Base-by-base conservation (phyloP, 2,329 filamentous ascomycete species). In the Pseudogymnoascus sp. region DNA sequence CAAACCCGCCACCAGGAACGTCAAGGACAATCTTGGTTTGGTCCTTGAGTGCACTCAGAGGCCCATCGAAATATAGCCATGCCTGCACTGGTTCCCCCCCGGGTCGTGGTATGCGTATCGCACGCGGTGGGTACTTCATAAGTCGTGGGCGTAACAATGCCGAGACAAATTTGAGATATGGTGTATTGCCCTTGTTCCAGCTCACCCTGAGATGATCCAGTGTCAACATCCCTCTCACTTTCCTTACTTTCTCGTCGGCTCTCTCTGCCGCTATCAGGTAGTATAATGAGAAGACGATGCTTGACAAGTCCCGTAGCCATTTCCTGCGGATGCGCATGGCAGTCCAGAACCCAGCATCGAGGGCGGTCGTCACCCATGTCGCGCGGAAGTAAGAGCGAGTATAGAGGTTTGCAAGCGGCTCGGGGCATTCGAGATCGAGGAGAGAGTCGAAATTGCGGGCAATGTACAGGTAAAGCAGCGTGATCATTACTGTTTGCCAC, bases 291-390 rank as follows among this genome's bases (percentile, higher is more conserved):
- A 97, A 97, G 56, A 91, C 79, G 18, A 97, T 81, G 72, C 91
- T 92, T 8, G 89, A 85, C 12, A 96, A 73, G 73, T 97, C 93
- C 40, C 92, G 83, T 43, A 96, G 69, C 85, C 90, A 93, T 70
- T 89, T 92, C 59, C 81, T 81, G 63, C 84, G 85, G 67, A 99
- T 93, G 70, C 87, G 88, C 95, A 99, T 99, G 36, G 95, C 95
- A 0, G 92, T 96, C 95, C 95, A 99, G 75, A 97, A 99, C 1
- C 95, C 95, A 5, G 95, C 95, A 71, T 99, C 95, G 65, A 99
- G 78, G 0, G 92, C 95, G 0, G 95, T 99, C 62, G 95, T 87
- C 14, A 97, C 85, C 95, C 95, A 99, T 73, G 95, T 99, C 63
- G 95, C 95, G 59, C 95, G 88, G 75, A 96, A 99, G 78, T 96